Evolutionary conservation across 495 filamentous ascomycete genomes (phyloP).

Genomic region (Eremomyces bilateralis): DNA sequence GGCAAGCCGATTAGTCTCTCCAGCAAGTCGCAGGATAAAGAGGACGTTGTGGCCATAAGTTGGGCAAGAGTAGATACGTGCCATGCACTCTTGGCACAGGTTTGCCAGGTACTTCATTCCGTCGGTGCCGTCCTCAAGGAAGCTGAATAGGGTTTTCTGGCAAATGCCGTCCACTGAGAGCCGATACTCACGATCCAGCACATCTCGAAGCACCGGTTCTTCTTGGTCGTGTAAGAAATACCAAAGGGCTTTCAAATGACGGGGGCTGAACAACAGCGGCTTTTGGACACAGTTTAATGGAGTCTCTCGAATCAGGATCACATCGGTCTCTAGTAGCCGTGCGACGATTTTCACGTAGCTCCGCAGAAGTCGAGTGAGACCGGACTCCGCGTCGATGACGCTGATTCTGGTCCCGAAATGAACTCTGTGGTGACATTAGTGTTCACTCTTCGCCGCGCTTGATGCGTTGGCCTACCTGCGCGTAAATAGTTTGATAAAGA

Average conservation of each 20-base stretch:
- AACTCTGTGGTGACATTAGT: not conserved
- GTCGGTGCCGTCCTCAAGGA: too few relatives aligned
- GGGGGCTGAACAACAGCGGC: not conserved
- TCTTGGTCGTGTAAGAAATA: not conserved
- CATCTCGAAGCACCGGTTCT: not conserved
- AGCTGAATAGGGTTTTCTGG: not conserved
- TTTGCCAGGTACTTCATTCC: too few relatives aligned
- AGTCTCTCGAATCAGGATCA: not conserved
- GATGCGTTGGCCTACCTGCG: constrained; percentile 20
- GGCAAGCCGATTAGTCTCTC: too few relatives aligned
- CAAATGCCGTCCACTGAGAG: not conserved
- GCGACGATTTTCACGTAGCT: not conserved
- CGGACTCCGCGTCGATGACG: constrained; percentile 1
- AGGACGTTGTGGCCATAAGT: too few relatives aligned
- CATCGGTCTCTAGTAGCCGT: constrained; percentile 2
- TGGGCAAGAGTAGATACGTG: too few relatives aligned
- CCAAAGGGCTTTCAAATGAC: not conserved
- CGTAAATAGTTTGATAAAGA: constrained; percentile 24
- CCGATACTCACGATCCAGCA: not conserved
- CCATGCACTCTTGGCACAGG: too few relatives aligned
- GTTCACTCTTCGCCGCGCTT: constrained; percentile 16
- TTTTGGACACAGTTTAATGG: not conserved
- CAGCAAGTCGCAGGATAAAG: too few relatives aligned
- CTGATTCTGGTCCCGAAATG: not conserved
- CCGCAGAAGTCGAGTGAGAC: not conserved